phyloP scores from a whole-genome alignment of 495 filamentous ascomycete species.

The Lepidopterella palustris region DNA sequence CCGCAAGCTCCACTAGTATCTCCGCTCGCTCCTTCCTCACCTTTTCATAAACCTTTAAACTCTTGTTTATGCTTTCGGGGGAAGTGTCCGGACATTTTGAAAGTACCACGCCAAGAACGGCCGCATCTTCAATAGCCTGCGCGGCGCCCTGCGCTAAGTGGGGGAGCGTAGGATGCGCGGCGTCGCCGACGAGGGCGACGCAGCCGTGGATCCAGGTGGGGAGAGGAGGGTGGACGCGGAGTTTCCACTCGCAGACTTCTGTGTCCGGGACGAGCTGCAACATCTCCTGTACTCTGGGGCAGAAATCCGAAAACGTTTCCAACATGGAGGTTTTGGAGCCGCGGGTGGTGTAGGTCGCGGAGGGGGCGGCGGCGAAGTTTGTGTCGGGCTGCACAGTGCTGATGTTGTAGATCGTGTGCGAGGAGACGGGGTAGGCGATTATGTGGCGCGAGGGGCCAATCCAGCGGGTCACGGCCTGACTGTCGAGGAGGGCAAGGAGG shows the following conservation, averaged over 20 bases:
- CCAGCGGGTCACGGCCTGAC: constrained; percentile 66
- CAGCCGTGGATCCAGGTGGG: constrained; percentile 62
- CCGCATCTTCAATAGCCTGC: constrained; percentile 78
- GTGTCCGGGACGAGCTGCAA: constrained; percentile 72
- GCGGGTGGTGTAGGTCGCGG: constrained; percentile 68
- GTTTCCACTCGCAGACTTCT: constrained; percentile 76
- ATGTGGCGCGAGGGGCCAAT: constrained; percentile 73
- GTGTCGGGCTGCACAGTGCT: constrained; percentile 67
- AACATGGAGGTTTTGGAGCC: constrained; percentile 64
- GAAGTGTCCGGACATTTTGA: constrained; percentile 47
- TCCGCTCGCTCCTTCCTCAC: constrained; percentile 65
- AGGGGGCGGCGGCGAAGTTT: constrained; percentile 65
- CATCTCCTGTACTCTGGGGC: constrained; percentile 64
- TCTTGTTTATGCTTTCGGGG: constrained; percentile 54
- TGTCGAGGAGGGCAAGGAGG: constrained; percentile 59
- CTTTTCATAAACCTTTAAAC: constrained; percentile 64
- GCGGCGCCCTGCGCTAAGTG: constrained; percentile 75
- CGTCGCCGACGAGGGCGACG: constrained; percentile 69
- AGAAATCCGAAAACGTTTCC: constrained; percentile 62
- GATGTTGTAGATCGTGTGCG: constrained; percentile 73
- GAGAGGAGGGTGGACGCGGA: constrained; percentile 62
- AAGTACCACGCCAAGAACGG: constrained; percentile 62
- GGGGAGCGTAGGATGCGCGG: constrained; percentile 70
- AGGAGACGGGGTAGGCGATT: constrained; percentile 73
- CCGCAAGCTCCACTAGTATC: constrained; percentile 63